Evolutionary conservation across 2,329 filamentous ascomycete species (phyloP).

Genomic region (Trichoderma lentiforme): DNA sequence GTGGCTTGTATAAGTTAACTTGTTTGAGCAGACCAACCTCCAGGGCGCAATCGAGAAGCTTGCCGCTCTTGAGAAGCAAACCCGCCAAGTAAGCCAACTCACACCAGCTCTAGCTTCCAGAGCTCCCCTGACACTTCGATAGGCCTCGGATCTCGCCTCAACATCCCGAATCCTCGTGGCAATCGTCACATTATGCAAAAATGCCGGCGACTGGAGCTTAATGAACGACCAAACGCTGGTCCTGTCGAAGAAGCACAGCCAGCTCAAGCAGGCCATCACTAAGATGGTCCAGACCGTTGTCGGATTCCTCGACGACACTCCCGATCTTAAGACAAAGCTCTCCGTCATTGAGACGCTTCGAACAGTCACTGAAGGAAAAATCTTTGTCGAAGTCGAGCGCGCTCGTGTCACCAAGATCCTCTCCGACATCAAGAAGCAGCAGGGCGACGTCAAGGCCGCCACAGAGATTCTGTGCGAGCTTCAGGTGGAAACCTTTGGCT

Average conservation of each 20-base stretch:
- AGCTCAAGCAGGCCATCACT: slow-evolving; percentile 98
- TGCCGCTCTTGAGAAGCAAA: slow-evolving; percentile 87
- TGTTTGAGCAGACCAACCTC: slow-evolving; percentile 62
- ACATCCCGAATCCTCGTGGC: slow-evolving; percentile 83
- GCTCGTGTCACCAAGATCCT: slow-evolving; percentile 92
- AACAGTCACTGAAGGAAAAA: slow-evolving; percentile 98
- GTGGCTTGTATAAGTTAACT: slow-evolving; percentile 18
- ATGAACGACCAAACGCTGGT: slow-evolving; percentile 95
- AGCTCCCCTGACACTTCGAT: slow-evolving; percentile 21
- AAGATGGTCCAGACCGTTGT: slow-evolving; percentile 99
- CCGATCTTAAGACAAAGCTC: slow-evolving; percentile 82
- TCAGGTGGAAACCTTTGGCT: slow-evolving; percentile 98
- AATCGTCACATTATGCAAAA: slow-evolving; percentile 92
- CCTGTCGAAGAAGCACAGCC: slow-evolving; percentile 98
- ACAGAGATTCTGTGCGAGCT: slow-evolving; percentile 94
- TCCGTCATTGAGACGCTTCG: slow-evolving; percentile 91
- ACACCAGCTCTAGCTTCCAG: slow-evolving; percentile 19
- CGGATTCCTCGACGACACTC: slow-evolving; percentile 82
- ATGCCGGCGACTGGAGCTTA: slow-evolving; percentile 87
- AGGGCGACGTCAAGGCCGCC: slow-evolving; percentile 86
- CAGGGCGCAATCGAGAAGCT: slow-evolving; percentile 92
- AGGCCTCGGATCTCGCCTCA: slow-evolving; percentile 94
- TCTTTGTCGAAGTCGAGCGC: slow-evolving; percentile 98
- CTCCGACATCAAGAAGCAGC: slow-evolving; percentile 94
- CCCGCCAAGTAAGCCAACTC: slow-evolving; percentile 70